Base-by-base conservation (phyloP, 257 asterid genomes). In the Nicotiana attenuata region DNA sequence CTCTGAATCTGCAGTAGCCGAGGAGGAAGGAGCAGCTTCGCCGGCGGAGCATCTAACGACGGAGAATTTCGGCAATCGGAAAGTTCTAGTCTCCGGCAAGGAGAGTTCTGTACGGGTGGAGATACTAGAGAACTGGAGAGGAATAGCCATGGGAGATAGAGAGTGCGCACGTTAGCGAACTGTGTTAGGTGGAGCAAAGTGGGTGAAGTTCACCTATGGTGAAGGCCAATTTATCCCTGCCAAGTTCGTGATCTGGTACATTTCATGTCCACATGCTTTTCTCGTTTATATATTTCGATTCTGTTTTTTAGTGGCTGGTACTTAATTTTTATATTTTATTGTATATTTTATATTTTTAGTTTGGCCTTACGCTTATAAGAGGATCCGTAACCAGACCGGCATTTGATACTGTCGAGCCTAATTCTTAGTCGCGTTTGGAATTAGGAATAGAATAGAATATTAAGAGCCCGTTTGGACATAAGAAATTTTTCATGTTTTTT, bases 11-110 rank as follows among this genome's bases (percentile, higher is more conserved):
- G 73, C 86, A 2, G 85, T 52, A 31, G 88, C 60, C 26, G 86
- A 84, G 26, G 93, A 67, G 2, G 94, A 81, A 52, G 96, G 69
- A 66, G 89, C 89, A 14, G 86, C 86, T 14, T 90, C 97, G 31
- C 88, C 94, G 75, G 88, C 81, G 81, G 97, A 83, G 87, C 98
- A 96, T 52, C 94, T 92, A 71, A 96, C 91, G 55, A 94, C 28
- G 76, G 88, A 84, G 80, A 84, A 64, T 45, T 82, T 93, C 83
- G 89, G 69, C n/a, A 29, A 87, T 17, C 89, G 87, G 85, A 87
- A 73, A 3, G 87, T 20, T 71, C 87, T 85, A 38, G 93, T 75
- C 78, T 94, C 97, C 90, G 94, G 98, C 86, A 85, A 53, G 79
- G 91, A 67, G 50, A 92, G 67, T 11, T 90, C 90, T 11, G 91